Evolutionary conservation across 345 rosid genomes (phyloP), one percentile per base, ranked within the genome.

Genomic region (Gossypium sturtianum): DNA sequence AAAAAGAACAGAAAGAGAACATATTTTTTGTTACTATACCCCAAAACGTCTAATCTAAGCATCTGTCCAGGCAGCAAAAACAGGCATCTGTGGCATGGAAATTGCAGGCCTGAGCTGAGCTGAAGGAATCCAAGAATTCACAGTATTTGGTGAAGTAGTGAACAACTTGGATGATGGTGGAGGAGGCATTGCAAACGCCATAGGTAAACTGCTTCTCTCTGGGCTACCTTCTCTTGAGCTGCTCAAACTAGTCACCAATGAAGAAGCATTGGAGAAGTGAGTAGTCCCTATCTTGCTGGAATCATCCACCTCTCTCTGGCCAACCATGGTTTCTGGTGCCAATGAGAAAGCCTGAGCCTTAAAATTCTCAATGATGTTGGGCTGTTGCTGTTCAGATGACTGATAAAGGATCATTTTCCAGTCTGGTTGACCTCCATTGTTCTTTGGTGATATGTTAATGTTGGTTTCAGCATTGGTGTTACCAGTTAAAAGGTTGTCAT

Each of bases 21-120:
- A 60, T 70, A 6, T 25, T 11, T 41, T 17, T 51, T 19, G 7
- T 70, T 61, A 69, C 76, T 74, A 52, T 57, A 47, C 69, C 69
- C 41, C 47, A 62, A 56, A 59, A 11, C 51, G 52, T 54, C 72
- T 57, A 45, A 20, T 11, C 84, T 86, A 91, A 20, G 88, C 82
- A 82, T 93, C 98, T 47, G 93, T 89, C 97, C 95, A 91, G 16
- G 90, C 89, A 82, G 97, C 93, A 66, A 89, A 90, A 80, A 90
- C 85, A 47, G 98, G 91, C 88, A 89, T 79, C 73, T 85, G 89
- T 82, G 97, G 89, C 85, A 85, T 56, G 61, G 84, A 71, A 47
- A 83, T 84, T 59, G 89, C 74, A 44, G 86, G 76, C 89, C 89
- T 89, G 16, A 86, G 72, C 71, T 89, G 88, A 48, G 83, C 73